phyloP scores from a whole-genome alignment of 768 basidiomycete species.

The Naganishia friedmannii region DNA sequence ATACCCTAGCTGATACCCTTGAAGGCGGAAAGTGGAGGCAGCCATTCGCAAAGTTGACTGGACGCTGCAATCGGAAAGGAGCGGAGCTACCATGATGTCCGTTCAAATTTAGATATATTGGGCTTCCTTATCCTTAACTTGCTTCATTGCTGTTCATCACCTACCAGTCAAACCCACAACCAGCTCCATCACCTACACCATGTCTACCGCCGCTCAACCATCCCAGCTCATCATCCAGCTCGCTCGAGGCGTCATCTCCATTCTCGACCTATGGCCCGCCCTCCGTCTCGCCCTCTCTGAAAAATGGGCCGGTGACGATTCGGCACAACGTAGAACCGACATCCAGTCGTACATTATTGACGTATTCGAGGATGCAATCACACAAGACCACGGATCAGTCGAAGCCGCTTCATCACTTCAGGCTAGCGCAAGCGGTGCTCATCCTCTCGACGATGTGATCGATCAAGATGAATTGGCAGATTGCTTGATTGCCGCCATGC shows the following conservation, averaged over 20 bases:
- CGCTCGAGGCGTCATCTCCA: constrained; percentile 78
- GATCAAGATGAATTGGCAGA: constrained; percentile 79
- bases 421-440: constrained; percentile 12
- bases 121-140: background rate
- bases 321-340: constrained; percentile 73
- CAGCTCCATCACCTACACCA: background rate
- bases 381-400: constrained; percentile 10
- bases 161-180: background rate
- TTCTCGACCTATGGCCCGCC: constrained; percentile 78
- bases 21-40: constrained; percentile 4
- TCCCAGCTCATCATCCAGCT: constrained; percentile 57
- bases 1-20: no score
- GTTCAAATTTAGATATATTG: background rate
- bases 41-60: background rate
- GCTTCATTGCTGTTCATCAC: background rate
- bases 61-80: background rate
- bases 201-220: constrained; percentile 16
- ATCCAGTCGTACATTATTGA: constrained; percentile 61
- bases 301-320: constrained; percentile 78
- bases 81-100: background rate
- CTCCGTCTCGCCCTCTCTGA: constrained; percentile 81
- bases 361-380: constrained; percentile 50
- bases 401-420: constrained; percentile 30
- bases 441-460: constrained; percentile 45
- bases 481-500: constrained; percentile 74